Evolutionary conservation across 208 protist species (phyloP).

Genomic region (Crithidia expoeki): DNA sequence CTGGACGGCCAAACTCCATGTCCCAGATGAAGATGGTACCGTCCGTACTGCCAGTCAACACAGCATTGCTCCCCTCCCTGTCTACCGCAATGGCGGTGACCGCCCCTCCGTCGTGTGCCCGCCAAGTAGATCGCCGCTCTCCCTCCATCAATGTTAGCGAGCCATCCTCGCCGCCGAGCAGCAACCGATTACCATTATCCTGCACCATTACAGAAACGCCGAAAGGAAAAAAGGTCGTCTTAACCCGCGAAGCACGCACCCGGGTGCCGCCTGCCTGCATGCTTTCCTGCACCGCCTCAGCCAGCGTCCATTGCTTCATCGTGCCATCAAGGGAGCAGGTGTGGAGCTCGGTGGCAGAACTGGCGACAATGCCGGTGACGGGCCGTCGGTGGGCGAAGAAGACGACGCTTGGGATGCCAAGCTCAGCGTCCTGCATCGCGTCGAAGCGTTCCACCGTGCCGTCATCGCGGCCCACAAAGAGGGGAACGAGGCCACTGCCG

Average conservation of each 20-base stretch:
- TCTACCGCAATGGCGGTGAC: conserved; percentile 68
- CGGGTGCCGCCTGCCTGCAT: conserved; percentile 23
- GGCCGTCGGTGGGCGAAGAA: conserved; percentile 67
- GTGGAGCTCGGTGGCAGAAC: conserved; percentile 51
- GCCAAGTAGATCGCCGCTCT: conserved; percentile 56
- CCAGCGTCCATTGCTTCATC: conserved; percentile 67
- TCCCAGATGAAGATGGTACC: conserved; percentile 79
- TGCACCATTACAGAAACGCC: conserved; percentile 54
- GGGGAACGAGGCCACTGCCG: conserved; percentile 41
- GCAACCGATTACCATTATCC: conserved; percentile 42
- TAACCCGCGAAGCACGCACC: conserved; percentile 29
- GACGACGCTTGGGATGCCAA: conserved; percentile 49
- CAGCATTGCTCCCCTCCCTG: conserved; percentile 27
- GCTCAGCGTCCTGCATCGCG: conserved; percentile 54
- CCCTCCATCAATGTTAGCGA: conserved; percentile 68
- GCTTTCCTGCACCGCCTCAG: conserved; percentile 14
- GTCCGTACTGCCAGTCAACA: conserved; percentile 79
- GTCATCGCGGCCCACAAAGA: conserved; percentile 79
- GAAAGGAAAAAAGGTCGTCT: conserved; percentile 47
- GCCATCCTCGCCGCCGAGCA: conserved; percentile 70
- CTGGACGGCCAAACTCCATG: conserved; percentile 48
- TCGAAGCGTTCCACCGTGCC: conserved; percentile 77
- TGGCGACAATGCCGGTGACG: conserved; percentile 63
- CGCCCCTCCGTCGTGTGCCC: conserved; percentile 56
- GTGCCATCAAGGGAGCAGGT: conserved; percentile 80